These are phyloP conservation scores for Curvularia eragrostidis DNA, from an alignment of 2,329 filamentous ascomycete species.

Conservation along the genomic window DNA sequence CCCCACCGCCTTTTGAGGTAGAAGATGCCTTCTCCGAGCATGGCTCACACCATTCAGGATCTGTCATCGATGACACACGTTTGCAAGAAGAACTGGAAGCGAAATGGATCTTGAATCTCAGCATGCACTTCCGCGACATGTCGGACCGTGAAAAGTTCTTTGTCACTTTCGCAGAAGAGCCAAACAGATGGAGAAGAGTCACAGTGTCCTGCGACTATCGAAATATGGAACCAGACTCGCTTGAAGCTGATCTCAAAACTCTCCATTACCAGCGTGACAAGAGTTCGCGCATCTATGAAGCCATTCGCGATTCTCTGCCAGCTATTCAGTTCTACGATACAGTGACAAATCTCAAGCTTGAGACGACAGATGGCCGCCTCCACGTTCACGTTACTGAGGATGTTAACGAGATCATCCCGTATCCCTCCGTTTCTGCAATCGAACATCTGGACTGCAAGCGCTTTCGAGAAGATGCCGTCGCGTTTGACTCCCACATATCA, in stretches of 20 bases:
- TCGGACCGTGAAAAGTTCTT: slow-evolving; percentile 97
- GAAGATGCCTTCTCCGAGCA: slow-evolving; percentile 41
- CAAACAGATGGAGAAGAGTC: slow-evolving; percentile 81
- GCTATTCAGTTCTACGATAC: slow-evolving; percentile 97
- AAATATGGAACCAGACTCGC: slow-evolving; percentile 75
- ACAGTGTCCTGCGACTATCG: slow-evolving; percentile 95
- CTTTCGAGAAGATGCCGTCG: slow-evolving; percentile 75
- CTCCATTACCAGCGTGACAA: slow-evolving; percentile 90
- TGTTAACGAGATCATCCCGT: slow-evolving; percentile 90
- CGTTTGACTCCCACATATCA: slow-evolving; percentile 91
- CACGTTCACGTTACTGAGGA: slow-evolving; percentile 99
- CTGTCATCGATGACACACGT: slow-evolving; percentile 61
- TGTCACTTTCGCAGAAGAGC: slow-evolving; percentile 85
- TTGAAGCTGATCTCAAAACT: slow-evolving; percentile 81
- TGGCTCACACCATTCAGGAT: slow-evolving; percentile 43
- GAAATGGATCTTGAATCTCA: slow-evolving; percentile 95
- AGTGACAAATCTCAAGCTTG: slow-evolving; percentile 92
- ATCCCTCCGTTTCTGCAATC: slow-evolving; percentile 75
- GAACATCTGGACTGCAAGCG: slow-evolving; percentile 68
- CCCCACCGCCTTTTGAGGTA: slow-evolving; percentile 22
- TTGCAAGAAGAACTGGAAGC: slow-evolving; percentile 83
- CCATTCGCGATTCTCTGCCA: slow-evolving; percentile 87
- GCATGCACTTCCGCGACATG: slow-evolving; percentile 96
- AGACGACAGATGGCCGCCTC: slow-evolving; percentile 84
- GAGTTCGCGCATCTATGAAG: slow-evolving; percentile 89